Percentiles rank a stretch among this genome's conserved stretches.
Evolutionary conservation across 2,329 filamentous ascomycete species (phyloP).

Genomic region (Apiospora malaysiana): DNA sequence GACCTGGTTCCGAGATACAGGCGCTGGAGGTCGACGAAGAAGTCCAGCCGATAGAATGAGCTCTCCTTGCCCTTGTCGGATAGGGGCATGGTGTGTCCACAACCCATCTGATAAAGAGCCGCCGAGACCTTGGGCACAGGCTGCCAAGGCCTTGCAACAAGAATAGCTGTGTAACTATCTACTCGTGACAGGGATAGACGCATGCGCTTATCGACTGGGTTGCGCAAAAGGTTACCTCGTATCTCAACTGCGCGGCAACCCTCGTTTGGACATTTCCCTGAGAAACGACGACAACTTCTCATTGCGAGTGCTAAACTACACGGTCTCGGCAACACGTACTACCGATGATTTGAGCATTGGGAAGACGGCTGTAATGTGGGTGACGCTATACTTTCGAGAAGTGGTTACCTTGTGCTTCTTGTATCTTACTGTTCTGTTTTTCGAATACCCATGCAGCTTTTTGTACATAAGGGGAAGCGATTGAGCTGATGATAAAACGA

Average conservation of each 20-base stretch:
- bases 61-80: not conserved
- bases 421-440: slow-evolving; percentile 4
- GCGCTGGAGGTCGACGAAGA: slow-evolving; percentile 2
- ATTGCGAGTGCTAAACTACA: not conserved
- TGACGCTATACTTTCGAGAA: not conserved
- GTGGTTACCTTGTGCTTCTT: not conserved
- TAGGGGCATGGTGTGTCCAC: not conserved
- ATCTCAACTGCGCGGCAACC: not conserved
- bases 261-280: not conserved
- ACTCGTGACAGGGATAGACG: not conserved
- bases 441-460: not conserved
- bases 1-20: not conserved
- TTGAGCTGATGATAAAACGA: not conserved
- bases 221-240: not conserved
- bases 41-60: slow-evolving; percentile 1
- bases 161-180: not conserved
- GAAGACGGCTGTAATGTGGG: not conserved
- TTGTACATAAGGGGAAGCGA: not conserved
- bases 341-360: not conserved
- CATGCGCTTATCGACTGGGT: not conserved
- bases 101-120: too few species aligned
- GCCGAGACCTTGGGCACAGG: not conserved
- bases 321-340: not conserved
- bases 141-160: not conserved
- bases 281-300: not conserved